Evolutionary conservation across 768 basidiomycete genomes (phyloP), one percentile per base, ranked within the genome.

Genomic region (Auricularia auricula-judae): DNA sequence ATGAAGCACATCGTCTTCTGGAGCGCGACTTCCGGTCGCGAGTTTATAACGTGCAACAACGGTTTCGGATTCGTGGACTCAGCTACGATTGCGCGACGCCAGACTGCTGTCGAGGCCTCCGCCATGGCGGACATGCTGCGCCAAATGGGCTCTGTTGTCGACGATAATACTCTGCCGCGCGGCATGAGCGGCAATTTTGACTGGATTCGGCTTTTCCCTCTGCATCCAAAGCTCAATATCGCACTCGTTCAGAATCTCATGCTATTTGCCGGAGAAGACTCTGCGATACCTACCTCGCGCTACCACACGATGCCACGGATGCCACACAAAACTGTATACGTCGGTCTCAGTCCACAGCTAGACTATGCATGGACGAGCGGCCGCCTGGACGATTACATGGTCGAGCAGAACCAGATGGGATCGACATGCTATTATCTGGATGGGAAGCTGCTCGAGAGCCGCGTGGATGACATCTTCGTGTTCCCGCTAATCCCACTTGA

Each of bases 1-100:
- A 10, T n/a, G 18, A 62, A 29, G 21, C 65, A 59, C 5, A 7
- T 65, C 34, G 65, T 42, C 12, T 36, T 65, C 36, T 65, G 47
- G 36, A 34, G 51, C 36, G 51, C 62, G 33, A 23, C 4, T 53
- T 3, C n/a, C 1, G 59, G 16, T 1, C 21, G 18, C 14, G 66
- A 65, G 44, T 64, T 63, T 33, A 35, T 62, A 3, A 29, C 53
- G 3, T 47, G 42, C n/a, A 43, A 29, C 29, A 29, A 66, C 53
- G 61, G 64, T 33, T 42, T 7, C 3, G 39, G 39, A 7, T 42
- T 42, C 39, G 5, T 21, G 10, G 18, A 51, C 47, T 8, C 21
- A 3, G 29, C 29, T 3, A 29, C 2, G 43, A 10, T 11, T 2
- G 3, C 43, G 18, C 1, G 43, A 2, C 11, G 43, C 18, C 3